Conservation (phyloP, 306 rosid genomes). For the Castanea mollissima region DNA sequence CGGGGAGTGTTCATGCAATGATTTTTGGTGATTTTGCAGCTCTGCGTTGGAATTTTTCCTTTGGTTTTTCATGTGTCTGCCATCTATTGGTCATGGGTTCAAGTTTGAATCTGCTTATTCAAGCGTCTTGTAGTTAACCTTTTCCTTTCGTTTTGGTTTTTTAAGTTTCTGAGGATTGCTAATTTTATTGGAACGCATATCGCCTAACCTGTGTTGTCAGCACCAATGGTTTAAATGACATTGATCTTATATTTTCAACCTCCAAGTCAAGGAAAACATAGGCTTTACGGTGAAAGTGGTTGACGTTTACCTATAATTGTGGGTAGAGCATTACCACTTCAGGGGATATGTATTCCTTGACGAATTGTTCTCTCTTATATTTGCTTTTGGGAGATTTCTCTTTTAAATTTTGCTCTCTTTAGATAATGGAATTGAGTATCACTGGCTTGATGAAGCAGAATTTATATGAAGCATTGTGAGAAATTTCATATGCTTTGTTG, state of each 20-base stretch:
- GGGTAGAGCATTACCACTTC: too few relatives aligned
- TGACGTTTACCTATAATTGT: too few relatives aligned
- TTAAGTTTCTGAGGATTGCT: not conserved
- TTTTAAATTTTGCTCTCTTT: too few relatives aligned
- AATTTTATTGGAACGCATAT: not conserved
- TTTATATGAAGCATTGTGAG: too few relatives aligned
- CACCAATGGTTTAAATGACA: not conserved
- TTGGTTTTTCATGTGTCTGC: not conserved
- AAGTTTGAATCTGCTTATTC: not conserved
- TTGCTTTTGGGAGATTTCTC: too few relatives aligned
- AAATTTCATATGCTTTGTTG: too few relatives aligned
- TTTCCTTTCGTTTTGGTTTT: not conserved
- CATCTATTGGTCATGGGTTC: not conserved
- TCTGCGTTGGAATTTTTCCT: not conserved
- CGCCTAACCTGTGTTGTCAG: not conserved
- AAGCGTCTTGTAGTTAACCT: not conserved
- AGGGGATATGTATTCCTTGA: too few relatives aligned
- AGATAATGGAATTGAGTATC: too few relatives aligned
- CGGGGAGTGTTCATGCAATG: slow-evolving; percentile 77
- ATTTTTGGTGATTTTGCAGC: slow-evolving; percentile 63
- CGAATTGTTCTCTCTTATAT: too few relatives aligned
- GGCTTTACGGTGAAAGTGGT: not conserved
- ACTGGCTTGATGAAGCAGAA: too few relatives aligned
- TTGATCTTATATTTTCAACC: not conserved
- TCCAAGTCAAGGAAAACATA: not conserved